A percentile compares a stretch with the other conserved stretches of the same genome.
These are phyloP conservation scores for Tagetes patula DNA, from an alignment of 129 eudicot genomes.

Conservation along the genomic window DNA sequence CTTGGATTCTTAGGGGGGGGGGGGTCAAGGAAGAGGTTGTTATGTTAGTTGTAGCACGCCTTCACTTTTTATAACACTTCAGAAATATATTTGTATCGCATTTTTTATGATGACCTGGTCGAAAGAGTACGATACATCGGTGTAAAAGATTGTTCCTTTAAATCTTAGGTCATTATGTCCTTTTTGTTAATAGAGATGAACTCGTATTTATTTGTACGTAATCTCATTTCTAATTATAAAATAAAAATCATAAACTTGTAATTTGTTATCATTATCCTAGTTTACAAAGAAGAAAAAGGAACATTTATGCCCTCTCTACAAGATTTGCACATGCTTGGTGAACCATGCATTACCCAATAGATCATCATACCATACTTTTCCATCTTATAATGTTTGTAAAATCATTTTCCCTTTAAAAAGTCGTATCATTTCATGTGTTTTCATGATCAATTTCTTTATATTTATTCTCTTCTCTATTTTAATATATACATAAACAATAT, in stretches of 20 bases:
- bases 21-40: no score
- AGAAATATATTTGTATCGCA: no score
- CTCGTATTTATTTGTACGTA: no score
- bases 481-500: not conserved
- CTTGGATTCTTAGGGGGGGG: no score
- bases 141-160: no score
- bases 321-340: constrained; percentile 31
- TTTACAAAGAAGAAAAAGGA: not conserved
- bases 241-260: not conserved
- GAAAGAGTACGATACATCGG: no score
- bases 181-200: not conserved
- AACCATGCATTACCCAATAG: constrained; percentile 23
- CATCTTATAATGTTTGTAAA: constrained; percentile 13
- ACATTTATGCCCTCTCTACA: not conserved
- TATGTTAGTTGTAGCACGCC: no score
- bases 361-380: constrained; percentile 24
- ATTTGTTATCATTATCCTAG: not conserved
- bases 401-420: not conserved
- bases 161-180: no score
- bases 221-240: not conserved
- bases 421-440: not conserved
- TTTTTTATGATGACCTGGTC: no score
- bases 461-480: not conserved
- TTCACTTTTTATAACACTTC: no score
- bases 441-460: not conserved